Evolutionary conservation across 164 flowering plant genomes (phyloP).

Genomic region (Nymphaea thermarum): DNA sequence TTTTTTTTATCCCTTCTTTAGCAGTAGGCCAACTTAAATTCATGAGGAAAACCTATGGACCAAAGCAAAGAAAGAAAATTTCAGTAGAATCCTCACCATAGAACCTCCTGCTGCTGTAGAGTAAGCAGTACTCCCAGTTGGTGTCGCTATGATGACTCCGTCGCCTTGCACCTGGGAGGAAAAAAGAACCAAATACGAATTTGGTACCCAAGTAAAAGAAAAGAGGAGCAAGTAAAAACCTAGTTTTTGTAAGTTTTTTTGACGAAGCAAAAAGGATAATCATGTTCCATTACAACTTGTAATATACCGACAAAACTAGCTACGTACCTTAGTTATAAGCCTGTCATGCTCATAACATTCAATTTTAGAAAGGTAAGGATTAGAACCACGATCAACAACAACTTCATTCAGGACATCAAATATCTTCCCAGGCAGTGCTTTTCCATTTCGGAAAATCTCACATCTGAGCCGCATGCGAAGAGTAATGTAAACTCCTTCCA

Average conservation of each 20-base stretch:
- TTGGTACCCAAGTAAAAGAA: not conserved
- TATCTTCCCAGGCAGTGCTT: constrained; percentile 89
- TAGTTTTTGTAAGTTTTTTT: not conserved
- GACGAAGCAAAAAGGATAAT: not conserved
- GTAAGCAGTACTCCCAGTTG: constrained; percentile 99
- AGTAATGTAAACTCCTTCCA: constrained; percentile 93
- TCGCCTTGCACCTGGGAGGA: constrained; percentile 86
- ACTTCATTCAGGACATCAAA: constrained; percentile 93
- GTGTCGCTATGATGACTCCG: constrained; percentile 96
- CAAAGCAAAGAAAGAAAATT: too few species aligned
- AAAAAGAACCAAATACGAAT: constrained; percentile 3
- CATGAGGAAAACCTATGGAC: not conserved
- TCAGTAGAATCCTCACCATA: constrained; percentile 45
- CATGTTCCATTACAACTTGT: not conserved
- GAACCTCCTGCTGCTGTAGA: constrained; percentile 99
- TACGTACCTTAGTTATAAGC: constrained; percentile 84
- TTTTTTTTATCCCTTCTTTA: too few species aligned
- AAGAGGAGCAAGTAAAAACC: not conserved
- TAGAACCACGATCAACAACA: constrained; percentile 97
- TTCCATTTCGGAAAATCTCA: constrained; percentile 87
- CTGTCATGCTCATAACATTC: constrained; percentile 94
- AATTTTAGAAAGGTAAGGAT: constrained; percentile 95
- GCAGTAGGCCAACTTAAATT: too few species aligned
- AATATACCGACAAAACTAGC: not conserved
- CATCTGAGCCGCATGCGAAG: constrained; percentile 92